A percentile compares a stretch with the other conserved stretches of the same genome.
These are phyloP conservation scores for Coemansia sp. DNA, from an alignment of 192 early-diverging fungal species.

Conservation along the genomic window DNA sequence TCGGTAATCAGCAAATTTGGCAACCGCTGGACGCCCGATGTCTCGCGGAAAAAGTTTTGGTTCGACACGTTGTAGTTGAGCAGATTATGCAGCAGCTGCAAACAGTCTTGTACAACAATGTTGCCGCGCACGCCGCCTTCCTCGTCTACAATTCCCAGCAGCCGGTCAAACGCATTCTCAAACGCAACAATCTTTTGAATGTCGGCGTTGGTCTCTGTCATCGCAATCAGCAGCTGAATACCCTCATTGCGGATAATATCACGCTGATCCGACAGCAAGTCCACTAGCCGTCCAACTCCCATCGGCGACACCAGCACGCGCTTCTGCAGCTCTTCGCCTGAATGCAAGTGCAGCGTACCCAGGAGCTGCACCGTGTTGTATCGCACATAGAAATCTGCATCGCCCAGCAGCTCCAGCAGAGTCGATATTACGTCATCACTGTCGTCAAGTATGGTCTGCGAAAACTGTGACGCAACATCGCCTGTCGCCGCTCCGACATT, in stretches of 20 bases:
- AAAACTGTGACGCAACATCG: slow-evolving; percentile 34
- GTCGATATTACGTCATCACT: slow-evolving; percentile 68
- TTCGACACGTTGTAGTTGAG: slow-evolving; percentile 96
- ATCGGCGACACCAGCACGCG: slow-evolving; percentile 83
- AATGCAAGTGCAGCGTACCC: slow-evolving; percentile 64
- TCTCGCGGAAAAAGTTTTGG: slow-evolving; percentile 98
- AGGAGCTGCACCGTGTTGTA: slow-evolving; percentile 89
- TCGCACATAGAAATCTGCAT: slow-evolving; percentile 93
- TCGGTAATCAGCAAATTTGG: slow-evolving; percentile 70
- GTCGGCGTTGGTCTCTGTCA: slow-evolving; percentile 91
- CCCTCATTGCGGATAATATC: slow-evolving; percentile 98
- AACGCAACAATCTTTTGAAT: slow-evolving; percentile 99
- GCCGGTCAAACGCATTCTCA: slow-evolving; percentile 93
- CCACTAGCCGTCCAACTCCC: slow-evolving; percentile 85
- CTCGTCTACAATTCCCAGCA: slow-evolving; percentile 84
- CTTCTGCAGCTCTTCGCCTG: slow-evolving; percentile 67
- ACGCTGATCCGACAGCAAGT: slow-evolving; percentile 86
- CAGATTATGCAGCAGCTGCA: slow-evolving; percentile 89
- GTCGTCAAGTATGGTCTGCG: slow-evolving; percentile 40
- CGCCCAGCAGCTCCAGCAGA: slow-evolving; percentile 84
- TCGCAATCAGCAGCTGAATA: slow-evolving; percentile 82
- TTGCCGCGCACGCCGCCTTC: slow-evolving; percentile 92
- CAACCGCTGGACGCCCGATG: slow-evolving; percentile 87
- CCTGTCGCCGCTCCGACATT: slow-evolving; percentile 12
- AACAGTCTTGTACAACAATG: slow-evolving; percentile 90